Conservation (phyloP, 2,329 filamentous ascomycete species). For the Sclerotinia sclerotiorum region DNA sequence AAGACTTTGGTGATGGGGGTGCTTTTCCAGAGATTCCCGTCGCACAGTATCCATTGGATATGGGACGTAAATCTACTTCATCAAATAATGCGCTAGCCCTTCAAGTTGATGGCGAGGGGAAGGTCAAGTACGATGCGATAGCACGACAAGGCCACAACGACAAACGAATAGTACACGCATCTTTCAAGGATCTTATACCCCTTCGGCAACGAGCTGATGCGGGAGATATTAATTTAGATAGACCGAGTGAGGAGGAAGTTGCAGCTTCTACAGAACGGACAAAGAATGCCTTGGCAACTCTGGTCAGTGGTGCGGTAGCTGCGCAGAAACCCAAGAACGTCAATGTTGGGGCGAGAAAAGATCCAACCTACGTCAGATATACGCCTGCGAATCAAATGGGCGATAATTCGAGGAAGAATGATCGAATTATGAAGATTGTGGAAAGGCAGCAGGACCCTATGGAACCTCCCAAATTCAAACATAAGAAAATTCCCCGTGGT, state of each 20-base stretch:
- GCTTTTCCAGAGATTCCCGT: constrained; percentile 93
- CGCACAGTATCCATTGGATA: constrained; percentile 92
- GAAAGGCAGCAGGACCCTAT: constrained; percentile 91
- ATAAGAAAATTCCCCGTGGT: constrained; percentile 95
- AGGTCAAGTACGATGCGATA: constrained; percentile 95
- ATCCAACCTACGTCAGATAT: constrained; percentile 92
- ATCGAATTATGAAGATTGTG: constrained; percentile 98
- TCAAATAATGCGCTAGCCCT: constrained; percentile 87
- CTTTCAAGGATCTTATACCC: constrained; percentile 95
- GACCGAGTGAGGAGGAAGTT: constrained; percentile 83
- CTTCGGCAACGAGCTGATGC: constrained; percentile 89
- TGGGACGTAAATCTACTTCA: constrained; percentile 74
- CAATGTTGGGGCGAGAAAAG: constrained; percentile 74
- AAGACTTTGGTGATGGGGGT: constrained; percentile 95
- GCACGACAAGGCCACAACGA: constrained; percentile 85
- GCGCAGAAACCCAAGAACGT: constrained; percentile 97
- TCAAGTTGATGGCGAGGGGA: constrained; percentile 86
- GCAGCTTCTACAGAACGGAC: constrained; percentile 83
- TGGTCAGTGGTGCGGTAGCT: constrained; percentile 82
- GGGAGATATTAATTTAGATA: constrained; percentile 82
- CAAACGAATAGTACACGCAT: constrained; percentile 83
- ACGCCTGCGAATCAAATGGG: constrained; percentile 98
- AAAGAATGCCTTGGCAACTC: constrained; percentile 75
- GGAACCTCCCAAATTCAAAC: constrained; percentile 97
- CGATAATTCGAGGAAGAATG: constrained; percentile 77